Evolutionary conservation across 2,329 filamentous ascomycete species (phyloP).

Genomic region (Fusarium sororula): DNA sequence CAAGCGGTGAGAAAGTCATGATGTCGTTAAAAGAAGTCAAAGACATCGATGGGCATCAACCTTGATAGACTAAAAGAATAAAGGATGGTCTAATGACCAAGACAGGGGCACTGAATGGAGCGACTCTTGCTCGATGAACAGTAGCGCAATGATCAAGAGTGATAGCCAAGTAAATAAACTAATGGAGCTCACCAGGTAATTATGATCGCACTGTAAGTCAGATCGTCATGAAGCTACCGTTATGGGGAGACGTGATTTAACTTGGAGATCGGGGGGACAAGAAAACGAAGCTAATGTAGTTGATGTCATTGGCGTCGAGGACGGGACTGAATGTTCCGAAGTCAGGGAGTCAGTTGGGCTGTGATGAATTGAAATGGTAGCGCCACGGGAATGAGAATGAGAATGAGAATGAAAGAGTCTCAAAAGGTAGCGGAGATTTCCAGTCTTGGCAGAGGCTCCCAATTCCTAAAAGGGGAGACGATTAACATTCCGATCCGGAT

Average conservation of each 20-base stretch:
- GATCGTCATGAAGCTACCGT: conserved; percentile 21
- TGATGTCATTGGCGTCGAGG: conserved; percentile 35
- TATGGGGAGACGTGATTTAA: not conserved
- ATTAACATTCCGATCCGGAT: conserved; percentile 35
- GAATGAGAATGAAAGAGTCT: conserved; percentile 3
- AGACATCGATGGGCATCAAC: not conserved
- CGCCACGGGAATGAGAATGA: conserved; percentile 19
- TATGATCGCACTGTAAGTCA: not conserved
- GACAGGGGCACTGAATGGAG: conserved; percentile 3
- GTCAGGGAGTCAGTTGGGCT: conserved; percentile 7
- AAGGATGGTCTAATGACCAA: conserved; percentile 25
- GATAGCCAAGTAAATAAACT: conserved; percentile 13
- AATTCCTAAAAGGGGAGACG: conserved; percentile 12
- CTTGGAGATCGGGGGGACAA: conserved; percentile 10
- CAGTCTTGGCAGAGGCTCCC: conserved; percentile 6
- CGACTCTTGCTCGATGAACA: conserved; percentile 1
- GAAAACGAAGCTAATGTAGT: not conserved
- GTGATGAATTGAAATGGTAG: conserved; percentile 7
- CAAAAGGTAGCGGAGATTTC: conserved; percentile 4
- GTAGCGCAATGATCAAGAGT: not conserved
- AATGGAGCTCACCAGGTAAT: not conserved
- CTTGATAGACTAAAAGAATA: not conserved
- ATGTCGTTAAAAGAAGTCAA: conserved; percentile 20
- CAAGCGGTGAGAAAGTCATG: conserved; percentile 17
- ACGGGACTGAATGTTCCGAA: conserved; percentile 15